A percentile compares a stretch with the other conserved stretches of the same genome.
Conservation (phyloP, 2,329 filamentous ascomycete genomes). For the Fusarium irregulare region DNA sequence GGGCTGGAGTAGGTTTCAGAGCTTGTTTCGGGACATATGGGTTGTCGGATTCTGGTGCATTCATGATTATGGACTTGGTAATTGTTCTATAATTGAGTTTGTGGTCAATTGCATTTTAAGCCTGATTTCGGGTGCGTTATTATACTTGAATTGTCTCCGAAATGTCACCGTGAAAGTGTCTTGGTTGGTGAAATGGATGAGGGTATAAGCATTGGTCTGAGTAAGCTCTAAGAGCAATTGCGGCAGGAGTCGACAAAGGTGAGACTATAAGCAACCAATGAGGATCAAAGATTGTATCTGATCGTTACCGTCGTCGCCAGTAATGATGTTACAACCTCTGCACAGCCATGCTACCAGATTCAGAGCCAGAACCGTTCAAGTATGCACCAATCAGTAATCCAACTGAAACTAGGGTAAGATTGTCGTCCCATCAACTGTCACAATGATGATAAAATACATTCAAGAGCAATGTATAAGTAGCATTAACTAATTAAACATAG, state of each 20-base stretch:
- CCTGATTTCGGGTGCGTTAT: too few relatives aligned
- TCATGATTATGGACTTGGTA: background rate
- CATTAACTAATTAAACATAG: background rate
- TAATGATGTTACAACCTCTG: too few relatives aligned
- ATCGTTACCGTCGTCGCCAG: too few relatives aligned
- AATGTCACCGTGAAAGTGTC: background rate
- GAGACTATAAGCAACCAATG: fast-evolving
- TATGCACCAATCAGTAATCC: too few relatives aligned
- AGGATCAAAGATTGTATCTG: fast-evolving
- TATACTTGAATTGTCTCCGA: background rate
- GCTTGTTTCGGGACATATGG: slow-evolving; percentile 5
- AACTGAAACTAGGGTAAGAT: too few relatives aligned
- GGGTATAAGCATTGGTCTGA: background rate
- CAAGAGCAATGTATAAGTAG: too few relatives aligned
- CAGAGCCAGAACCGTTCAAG: too few relatives aligned
- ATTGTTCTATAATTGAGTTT: too few relatives aligned
- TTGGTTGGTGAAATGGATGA: fast-evolving
- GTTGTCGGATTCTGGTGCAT: background rate
- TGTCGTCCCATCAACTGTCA: too few relatives aligned
- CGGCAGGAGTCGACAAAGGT: too few relatives aligned
- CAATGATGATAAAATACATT: too few relatives aligned
- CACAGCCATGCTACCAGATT: fast-evolving
- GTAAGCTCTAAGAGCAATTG: background rate
- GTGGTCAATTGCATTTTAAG: too few relatives aligned
- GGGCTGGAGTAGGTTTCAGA: slow-evolving; percentile 8